These are phyloP conservation scores for Candida sojae DNA, from an alignment of 1,139 yeast genomes.

Conservation along the genomic window DNA sequence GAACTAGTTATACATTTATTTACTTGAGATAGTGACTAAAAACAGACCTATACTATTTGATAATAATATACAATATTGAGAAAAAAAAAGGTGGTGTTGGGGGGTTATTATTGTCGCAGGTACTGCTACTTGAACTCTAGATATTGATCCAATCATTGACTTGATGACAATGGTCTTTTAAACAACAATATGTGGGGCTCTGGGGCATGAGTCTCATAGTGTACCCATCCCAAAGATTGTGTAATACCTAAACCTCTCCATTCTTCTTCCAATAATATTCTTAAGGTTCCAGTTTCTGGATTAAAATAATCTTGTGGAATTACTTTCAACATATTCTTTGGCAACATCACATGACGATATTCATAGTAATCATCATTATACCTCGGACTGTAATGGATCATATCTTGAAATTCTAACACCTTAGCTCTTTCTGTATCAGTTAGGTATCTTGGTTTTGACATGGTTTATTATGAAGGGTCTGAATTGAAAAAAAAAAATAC, in stretches of 20 bases:
- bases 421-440: conserved; percentile 84
- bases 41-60: too few species aligned
- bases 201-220: conserved; percentile 97
- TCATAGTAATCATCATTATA: conserved; percentile 90
- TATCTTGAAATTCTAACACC: conserved; percentile 87
- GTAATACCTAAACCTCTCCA: conserved; percentile 99
- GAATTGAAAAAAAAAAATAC: neutral
- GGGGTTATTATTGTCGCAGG: too few species aligned
- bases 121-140: too few species aligned
- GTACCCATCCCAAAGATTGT: conserved; percentile 97
- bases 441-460: conserved; percentile 63
- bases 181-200: conserved; percentile 96
- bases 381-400: conserved; percentile 91
- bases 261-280: conserved; percentile 90
- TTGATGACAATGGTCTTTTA: conserved; percentile 59
- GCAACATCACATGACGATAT: conserved; percentile 91
- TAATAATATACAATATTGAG: neutral
- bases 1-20: conserved; percentile 1
- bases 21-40: neutral
- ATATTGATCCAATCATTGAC: conserved; percentile 13
- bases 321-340: conserved; percentile 91
- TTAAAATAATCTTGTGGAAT: conserved; percentile 97
- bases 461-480: conserved; percentile 9
- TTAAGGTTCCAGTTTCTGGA: conserved; percentile 90
- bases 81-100: too few species aligned